A percentile compares a stretch with the other conserved stretches of the same genome.
phyloP scores from a whole-genome alignment of 2,329 filamentous ascomycete genomes.

The Ceratocystis ficicola region DNA sequence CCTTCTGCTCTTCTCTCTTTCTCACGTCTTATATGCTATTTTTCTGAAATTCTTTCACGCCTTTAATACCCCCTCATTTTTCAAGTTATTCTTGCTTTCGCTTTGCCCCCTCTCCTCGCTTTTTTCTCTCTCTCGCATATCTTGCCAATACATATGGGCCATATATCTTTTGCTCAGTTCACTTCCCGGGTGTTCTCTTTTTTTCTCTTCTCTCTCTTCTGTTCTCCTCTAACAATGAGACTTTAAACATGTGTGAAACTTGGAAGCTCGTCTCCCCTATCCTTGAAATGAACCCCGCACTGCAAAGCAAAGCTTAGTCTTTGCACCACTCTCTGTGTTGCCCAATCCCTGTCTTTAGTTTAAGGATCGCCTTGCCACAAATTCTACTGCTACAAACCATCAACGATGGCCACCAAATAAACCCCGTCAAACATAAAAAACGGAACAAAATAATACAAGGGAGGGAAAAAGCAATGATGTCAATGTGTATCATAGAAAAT shows the following conservation, averaged over 20 bases:
- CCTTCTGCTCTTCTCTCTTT: neutral
- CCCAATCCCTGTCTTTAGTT: no score
- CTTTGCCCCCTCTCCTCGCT: neutral
- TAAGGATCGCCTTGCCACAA: no score
- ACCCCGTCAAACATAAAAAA: neutral
- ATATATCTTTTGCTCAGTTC: neutral
- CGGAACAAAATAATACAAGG: neutral
- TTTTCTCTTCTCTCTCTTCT: slow-evolving; percentile 2
- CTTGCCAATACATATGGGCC: neutral
- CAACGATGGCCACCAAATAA: neutral
- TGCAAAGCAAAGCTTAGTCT: neutral
- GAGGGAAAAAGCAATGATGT: neutral
- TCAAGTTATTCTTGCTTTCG: slow-evolving; percentile 1
- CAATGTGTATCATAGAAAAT: slow-evolving; percentile 45
- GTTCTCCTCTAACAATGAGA: neutral
- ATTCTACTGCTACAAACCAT: neutral
- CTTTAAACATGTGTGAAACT: slow-evolving; percentile 3
- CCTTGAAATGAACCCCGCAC: neutral
- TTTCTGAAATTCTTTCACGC: slow-evolving; percentile 13
- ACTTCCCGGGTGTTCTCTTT: neutral
- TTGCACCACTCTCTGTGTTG: no score
- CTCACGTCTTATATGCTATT: neutral
- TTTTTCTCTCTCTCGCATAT: neutral
- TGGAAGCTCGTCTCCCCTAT: neutral
- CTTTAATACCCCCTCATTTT: slow-evolving; percentile 18